Conservation (phyloP, 2,329 filamentous ascomycete species). For the Fonsecaea monophora region DNA sequence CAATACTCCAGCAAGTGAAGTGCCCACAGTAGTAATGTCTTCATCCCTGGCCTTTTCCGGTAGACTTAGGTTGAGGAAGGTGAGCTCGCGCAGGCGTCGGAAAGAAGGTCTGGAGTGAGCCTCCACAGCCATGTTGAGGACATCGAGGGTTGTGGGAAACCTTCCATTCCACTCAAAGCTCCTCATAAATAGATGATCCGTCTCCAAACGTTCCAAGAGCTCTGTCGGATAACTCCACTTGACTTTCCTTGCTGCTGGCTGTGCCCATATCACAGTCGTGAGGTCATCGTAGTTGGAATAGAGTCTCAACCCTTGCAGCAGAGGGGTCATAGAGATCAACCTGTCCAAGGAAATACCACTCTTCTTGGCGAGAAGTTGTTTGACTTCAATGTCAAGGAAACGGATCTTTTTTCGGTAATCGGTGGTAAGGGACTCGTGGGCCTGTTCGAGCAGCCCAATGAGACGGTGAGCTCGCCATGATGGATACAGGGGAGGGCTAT, state of each 20-base stretch:
- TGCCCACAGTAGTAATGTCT: conserved; percentile 24
- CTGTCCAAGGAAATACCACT: conserved; percentile 63
- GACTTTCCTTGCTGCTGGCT: conserved; percentile 40
- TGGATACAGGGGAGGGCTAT: conserved; percentile 68
- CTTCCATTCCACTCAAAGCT: conserved; percentile 65
- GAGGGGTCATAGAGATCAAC: conserved; percentile 69
- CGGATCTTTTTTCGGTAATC: conserved; percentile 76
- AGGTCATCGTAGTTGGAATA: conserved; percentile 69
- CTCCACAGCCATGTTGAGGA: conserved; percentile 52
- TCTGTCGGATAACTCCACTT: conserved; percentile 73
- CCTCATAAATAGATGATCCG: conserved; percentile 54
- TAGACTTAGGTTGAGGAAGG: conserved; percentile 47
- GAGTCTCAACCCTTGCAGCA: conserved; percentile 73
- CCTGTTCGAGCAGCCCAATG: conserved; percentile 62
- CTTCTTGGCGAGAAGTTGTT: conserved; percentile 60
- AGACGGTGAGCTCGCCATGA: conserved; percentile 57
- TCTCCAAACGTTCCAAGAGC: conserved; percentile 69
- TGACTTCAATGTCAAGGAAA: conserved; percentile 72
- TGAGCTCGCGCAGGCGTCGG: conserved; percentile 44
- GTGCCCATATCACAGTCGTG: conserved; percentile 40
- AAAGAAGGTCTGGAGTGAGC: conserved; percentile 67
- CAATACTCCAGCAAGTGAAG: conserved; percentile 48
- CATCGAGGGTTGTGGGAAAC: conserved; percentile 48
- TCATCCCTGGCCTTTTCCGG: conserved; percentile 32
- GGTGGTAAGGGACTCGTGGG: conserved; percentile 42